Evolutionary conservation across 768 basidiomycete genomes (phyloP).

Genomic region (Termitomyces sp.): DNA sequence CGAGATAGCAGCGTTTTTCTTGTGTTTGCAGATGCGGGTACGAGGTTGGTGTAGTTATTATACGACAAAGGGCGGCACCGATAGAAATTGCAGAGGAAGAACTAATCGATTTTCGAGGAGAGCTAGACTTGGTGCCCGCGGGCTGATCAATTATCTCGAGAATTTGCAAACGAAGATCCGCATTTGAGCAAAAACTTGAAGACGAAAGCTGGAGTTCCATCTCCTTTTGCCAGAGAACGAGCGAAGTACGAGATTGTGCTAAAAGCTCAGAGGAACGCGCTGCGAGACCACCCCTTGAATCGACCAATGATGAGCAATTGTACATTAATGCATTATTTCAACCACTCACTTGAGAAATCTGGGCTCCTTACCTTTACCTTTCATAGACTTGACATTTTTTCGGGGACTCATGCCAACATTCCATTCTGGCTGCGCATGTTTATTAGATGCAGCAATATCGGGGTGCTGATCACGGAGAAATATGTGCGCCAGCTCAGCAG

Average conservation of each 20-base stretch:
- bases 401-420: slow-evolving; percentile 56
- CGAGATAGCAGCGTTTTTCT: slow-evolving; percentile 19
- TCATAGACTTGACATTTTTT: slow-evolving; percentile 29
- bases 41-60: slow-evolving; percentile 17
- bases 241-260: slow-evolving; percentile 36
- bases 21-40: slow-evolving; percentile 6
- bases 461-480: slow-evolving; percentile 43
- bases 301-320: neutral
- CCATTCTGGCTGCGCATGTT: slow-evolving; percentile 30
- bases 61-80: slow-evolving; percentile 38
- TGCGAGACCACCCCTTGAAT: slow-evolving; percentile 51
- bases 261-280: slow-evolving; percentile 40
- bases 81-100: slow-evolving; percentile 18
- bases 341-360: slow-evolving; percentile 43
- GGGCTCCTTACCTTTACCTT: slow-evolving; percentile 28
- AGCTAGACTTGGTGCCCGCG: slow-evolving; percentile 16
- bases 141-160: slow-evolving; percentile 34
- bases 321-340: neutral
- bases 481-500: slow-evolving; percentile 47
- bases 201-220: slow-evolving; percentile 27
- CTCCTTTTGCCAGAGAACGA: slow-evolving; percentile 49
- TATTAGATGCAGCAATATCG: slow-evolving; percentile 22
- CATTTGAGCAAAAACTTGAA: slow-evolving; percentile 21
- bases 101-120: slow-evolving; percentile 21
- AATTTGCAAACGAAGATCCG: slow-evolving; percentile 41